phyloP scores from a whole-genome alignment of 2,329 filamentous ascomycete species.

The Fusarium albidum region DNA sequence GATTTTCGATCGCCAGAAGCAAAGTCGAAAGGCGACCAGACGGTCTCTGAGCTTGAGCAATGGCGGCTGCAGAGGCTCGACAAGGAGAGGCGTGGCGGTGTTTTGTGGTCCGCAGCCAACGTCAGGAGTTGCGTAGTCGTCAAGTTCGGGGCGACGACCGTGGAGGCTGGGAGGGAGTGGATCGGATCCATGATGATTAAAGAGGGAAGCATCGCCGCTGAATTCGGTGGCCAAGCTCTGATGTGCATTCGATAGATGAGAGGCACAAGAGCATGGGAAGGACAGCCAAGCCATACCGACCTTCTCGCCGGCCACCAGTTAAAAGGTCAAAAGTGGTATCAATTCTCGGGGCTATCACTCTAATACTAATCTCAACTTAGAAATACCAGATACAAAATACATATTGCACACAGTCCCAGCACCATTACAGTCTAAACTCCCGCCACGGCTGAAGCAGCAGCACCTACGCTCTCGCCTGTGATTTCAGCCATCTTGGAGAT shows the following conservation, averaged over 20 bases:
- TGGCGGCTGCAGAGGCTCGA: slow-evolving; percentile 65
- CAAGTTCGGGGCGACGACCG: slow-evolving; percentile 85
- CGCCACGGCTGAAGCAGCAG: neutral
- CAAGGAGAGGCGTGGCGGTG: slow-evolving; percentile 64
- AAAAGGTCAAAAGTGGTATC: neutral
- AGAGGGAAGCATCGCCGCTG: slow-evolving; percentile 74
- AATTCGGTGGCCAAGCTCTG: slow-evolving; percentile 83
- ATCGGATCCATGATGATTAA: slow-evolving; percentile 76
- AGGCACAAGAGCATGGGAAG: neutral
- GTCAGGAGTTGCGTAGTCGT: slow-evolving; percentile 87
- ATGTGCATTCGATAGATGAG: slow-evolving; percentile 71
- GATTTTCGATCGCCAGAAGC: slow-evolving; percentile 72
- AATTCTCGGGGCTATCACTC: neutral
- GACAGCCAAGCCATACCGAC: neutral
- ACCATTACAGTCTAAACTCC: neutral
- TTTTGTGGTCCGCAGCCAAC: slow-evolving; percentile 84
- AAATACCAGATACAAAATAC: neutral
- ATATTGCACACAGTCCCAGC: neutral
- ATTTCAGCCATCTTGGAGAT: neutral
- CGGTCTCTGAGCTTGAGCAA: slow-evolving; percentile 52
- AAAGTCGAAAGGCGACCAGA: slow-evolving; percentile 49
- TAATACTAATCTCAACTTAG: neutral
- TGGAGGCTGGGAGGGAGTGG: slow-evolving; percentile 85
- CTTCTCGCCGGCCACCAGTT: neutral
- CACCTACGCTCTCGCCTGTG: neutral